Conservation (phyloP, 306 rosid species). For the Nissolia schottii region DNA sequence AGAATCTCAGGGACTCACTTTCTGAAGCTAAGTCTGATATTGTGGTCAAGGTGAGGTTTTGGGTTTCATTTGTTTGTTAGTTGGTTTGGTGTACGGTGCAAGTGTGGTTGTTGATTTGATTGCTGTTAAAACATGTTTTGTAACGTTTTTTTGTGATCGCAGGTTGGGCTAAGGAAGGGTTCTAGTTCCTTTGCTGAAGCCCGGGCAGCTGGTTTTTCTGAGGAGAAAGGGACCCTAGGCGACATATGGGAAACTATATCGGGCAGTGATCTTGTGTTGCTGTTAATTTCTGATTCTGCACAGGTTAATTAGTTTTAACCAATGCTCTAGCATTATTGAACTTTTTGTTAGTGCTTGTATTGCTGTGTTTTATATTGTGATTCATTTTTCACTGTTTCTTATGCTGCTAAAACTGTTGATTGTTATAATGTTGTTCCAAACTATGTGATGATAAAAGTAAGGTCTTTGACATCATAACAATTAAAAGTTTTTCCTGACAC, state of each 20-base stretch:
- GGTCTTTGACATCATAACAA: background rate
- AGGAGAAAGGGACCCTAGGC: slow-evolving; percentile 93
- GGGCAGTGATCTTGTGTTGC: slow-evolving; percentile 86
- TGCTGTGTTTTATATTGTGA: background rate
- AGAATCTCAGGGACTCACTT: slow-evolving; percentile 87
- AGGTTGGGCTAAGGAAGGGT: slow-evolving; percentile 98
- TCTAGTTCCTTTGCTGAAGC: slow-evolving; percentile 89
- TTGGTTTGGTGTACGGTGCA: background rate
- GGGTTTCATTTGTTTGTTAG: background rate
- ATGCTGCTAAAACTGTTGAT: background rate
- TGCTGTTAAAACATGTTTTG: background rate
- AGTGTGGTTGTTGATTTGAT: background rate
- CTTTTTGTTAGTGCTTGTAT: background rate
- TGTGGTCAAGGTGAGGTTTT: slow-evolving; percentile 75
- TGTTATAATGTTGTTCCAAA: background rate
- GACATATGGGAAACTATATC: slow-evolving; percentile 86
- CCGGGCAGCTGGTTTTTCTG: slow-evolving; percentile 80
- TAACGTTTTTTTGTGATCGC: background rate
- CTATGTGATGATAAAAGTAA: background rate
- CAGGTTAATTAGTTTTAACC: slow-evolving; percentile 54
- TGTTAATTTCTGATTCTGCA: slow-evolving; percentile 91
- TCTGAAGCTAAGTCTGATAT: slow-evolving; percentile 81
- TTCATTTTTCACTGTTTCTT: background rate
- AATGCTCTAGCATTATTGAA: background rate
- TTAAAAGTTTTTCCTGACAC: background rate